These are phyloP conservation scores for Amphirosellinia nigrospora DNA, from an alignment of 495 filamentous ascomycete genomes.

Conservation along the genomic window DNA sequence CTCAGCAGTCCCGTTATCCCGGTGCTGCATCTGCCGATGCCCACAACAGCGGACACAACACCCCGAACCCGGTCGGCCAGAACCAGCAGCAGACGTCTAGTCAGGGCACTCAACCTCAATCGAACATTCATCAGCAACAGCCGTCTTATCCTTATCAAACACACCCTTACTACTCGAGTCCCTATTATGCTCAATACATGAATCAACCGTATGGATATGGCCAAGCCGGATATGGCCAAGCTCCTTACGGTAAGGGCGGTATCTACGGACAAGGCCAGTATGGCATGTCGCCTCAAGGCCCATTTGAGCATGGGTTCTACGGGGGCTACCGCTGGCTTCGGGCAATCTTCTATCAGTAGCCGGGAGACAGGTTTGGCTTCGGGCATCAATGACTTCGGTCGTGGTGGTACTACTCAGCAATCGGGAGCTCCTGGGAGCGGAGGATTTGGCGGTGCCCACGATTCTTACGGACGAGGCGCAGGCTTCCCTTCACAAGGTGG, in stretches of 20 bases:
- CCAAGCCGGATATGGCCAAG: slow-evolving; percentile 68
- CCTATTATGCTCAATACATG: slow-evolving; percentile 66
- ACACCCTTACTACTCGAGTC: slow-evolving; percentile 68
- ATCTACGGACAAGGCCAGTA: slow-evolving; percentile 86
- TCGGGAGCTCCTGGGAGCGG: slow-evolving; percentile 67
- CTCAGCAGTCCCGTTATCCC: slow-evolving; percentile 66
- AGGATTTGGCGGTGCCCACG: slow-evolving; percentile 75
- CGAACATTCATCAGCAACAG: slow-evolving; percentile 63
- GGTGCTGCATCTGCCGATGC: slow-evolving; percentile 73
- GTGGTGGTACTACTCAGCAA: slow-evolving; percentile 71
- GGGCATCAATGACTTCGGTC: slow-evolving; percentile 73
- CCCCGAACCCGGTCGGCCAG: slow-evolving; percentile 80
- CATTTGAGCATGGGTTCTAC: slow-evolving; percentile 82
- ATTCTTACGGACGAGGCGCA: slow-evolving; percentile 75
- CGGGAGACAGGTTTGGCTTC: slow-evolving; percentile 66
- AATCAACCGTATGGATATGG: slow-evolving; percentile 73
- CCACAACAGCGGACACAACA: slow-evolving; percentile 84
- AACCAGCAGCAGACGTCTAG: slow-evolving; percentile 60
- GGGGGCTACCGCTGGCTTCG: slow-evolving; percentile 74
- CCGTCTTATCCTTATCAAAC: slow-evolving; percentile 80
- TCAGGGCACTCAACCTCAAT: slow-evolving; percentile 55
- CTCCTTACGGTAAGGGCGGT: slow-evolving; percentile 76
- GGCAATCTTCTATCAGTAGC: slow-evolving; percentile 69
- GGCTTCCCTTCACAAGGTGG: slow-evolving; percentile 66
- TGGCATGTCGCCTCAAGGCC: slow-evolving; percentile 69